These are phyloP conservation scores for Phytophthora podocarpi DNA, from an alignment of 352 stramenopile species.

Conservation along the genomic window DNA sequence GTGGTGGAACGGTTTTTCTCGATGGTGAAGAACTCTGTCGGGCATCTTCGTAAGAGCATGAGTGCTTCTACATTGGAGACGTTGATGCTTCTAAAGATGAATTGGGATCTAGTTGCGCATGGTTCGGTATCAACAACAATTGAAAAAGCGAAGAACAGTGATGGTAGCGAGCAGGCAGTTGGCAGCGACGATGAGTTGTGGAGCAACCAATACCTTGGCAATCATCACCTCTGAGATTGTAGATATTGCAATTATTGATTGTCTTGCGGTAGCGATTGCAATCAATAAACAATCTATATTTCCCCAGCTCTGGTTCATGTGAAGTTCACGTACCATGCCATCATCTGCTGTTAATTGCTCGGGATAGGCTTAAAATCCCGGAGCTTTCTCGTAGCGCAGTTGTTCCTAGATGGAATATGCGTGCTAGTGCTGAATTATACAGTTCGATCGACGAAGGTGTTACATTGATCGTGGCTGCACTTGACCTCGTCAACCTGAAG, in stretches of 20 bases:
- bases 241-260: constrained; percentile 6
- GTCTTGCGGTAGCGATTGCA: background rate
- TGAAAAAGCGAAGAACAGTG: background rate
- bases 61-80: background rate
- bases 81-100: constrained; percentile 3
- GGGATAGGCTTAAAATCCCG: no score
- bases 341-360: no score
- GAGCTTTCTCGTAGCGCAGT: no score
- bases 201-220: constrained; percentile 1
- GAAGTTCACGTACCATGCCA: no score
- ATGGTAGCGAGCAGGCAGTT: no score
- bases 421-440: no score
- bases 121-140: background rate
- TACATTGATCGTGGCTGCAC: no score
- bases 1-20: constrained; percentile 5
- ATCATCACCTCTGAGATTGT: background rate
- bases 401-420: no score
- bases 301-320: background rate
- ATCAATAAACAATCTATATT: constrained; percentile 5
- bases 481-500: no score
- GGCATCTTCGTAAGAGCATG: constrained; percentile 1
- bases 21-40: background rate
- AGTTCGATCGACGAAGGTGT: no score
- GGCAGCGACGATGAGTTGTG: background rate
- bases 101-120: constrained; percentile 1